These are phyloP conservation scores for Penicillium sp. DNA, from an alignment of 2,329 filamentous ascomycete genomes.

Conservation along the genomic window DNA sequence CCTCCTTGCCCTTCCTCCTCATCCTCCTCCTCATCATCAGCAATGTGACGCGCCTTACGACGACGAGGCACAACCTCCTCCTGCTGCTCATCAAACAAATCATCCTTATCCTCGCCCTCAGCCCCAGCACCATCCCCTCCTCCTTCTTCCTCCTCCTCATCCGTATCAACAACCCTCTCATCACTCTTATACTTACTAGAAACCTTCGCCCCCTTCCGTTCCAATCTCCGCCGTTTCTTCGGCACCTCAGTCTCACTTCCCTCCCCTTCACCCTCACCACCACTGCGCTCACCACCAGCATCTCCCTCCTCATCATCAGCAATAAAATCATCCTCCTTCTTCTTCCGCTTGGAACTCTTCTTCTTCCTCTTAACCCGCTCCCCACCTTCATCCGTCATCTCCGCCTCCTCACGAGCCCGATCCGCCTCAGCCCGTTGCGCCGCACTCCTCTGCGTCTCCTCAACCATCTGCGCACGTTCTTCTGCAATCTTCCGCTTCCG, in stretches of 20 bases:
- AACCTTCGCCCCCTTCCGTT: conserved; percentile 53
- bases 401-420: conserved; percentile 68
- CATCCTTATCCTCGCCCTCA: conserved; percentile 34
- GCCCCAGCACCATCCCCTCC: conserved; percentile 16
- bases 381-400: conserved; percentile 79
- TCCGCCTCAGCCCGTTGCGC: conserved; percentile 74
- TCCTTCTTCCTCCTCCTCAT: conserved; percentile 49
- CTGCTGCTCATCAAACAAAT: conserved; percentile 40
- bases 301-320: conserved; percentile 51
- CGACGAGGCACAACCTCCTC: conserved; percentile 42
- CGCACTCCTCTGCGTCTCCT: conserved; percentile 73
- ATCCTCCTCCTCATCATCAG: conserved; percentile 46
- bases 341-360: conserved; percentile 60
- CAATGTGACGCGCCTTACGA: conserved; percentile 39
- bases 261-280: conserved; percentile 41
- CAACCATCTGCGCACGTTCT: conserved; percentile 79
- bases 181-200: conserved; percentile 78
- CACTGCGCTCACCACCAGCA: conserved; percentile 32
- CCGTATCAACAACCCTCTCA: conserved; percentile 80
- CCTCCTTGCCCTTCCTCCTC: conserved; percentile 52
- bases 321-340: conserved; percentile 55
- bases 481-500: conserved; percentile 80
- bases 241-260: conserved; percentile 33
- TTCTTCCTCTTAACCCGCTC: conserved; percentile 81
- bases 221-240: conserved; percentile 65